These are phyloP conservation scores for Parathielavia hyrcaniae DNA, from an alignment of 495 filamentous ascomycete species.

Conservation along the genomic window DNA sequence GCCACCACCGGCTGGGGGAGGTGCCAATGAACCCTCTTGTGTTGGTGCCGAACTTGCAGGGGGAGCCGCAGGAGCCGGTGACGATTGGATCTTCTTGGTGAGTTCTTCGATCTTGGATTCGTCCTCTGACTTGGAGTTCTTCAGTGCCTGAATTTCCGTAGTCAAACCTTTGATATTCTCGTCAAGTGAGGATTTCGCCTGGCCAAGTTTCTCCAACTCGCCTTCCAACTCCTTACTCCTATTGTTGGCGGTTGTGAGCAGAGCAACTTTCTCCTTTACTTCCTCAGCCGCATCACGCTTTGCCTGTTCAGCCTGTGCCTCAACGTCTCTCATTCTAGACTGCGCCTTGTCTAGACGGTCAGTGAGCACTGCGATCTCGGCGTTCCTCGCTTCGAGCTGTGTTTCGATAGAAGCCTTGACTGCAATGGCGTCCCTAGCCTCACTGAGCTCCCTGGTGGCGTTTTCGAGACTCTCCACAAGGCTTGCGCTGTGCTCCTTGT, in stretches of 20 bases:
- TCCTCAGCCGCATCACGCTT: slow-evolving; percentile 30
- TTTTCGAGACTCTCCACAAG: slow-evolving; percentile 58
- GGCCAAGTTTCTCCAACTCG: slow-evolving; percentile 28
- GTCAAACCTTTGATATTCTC: slow-evolving; percentile 30
- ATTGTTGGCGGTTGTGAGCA: slow-evolving; percentile 23
- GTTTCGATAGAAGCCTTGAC: slow-evolving; percentile 43
- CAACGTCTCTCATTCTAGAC: slow-evolving; percentile 49
- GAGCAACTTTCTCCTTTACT: slow-evolving; percentile 34
- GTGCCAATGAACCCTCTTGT: slow-evolving; percentile 6
- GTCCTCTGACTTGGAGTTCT: slow-evolving; percentile 32
- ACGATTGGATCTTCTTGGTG: slow-evolving; percentile 33
- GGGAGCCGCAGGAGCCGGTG: slow-evolving; percentile 15
- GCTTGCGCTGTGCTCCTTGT: slow-evolving; percentile 59
- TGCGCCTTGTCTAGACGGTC: slow-evolving; percentile 47
- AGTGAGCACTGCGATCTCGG: slow-evolving; percentile 43
- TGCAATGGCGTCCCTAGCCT: slow-evolving; percentile 53
- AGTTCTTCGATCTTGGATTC: slow-evolving; percentile 32
- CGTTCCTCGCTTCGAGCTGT: slow-evolving; percentile 45
- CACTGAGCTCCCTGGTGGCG: slow-evolving; percentile 52
- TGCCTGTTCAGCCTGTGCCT: slow-evolving; percentile 43
- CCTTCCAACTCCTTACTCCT: slow-evolving; percentile 38
- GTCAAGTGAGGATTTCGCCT: slow-evolving; percentile 32
- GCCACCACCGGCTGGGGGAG: slow-evolving; percentile 29
- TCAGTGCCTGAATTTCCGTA: slow-evolving; percentile 34
- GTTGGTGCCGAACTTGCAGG: slow-evolving; percentile 18